Base-by-base conservation (phyloP, 2,329 filamentous ascomycete species). In the Hypoxylon sp. region DNA sequence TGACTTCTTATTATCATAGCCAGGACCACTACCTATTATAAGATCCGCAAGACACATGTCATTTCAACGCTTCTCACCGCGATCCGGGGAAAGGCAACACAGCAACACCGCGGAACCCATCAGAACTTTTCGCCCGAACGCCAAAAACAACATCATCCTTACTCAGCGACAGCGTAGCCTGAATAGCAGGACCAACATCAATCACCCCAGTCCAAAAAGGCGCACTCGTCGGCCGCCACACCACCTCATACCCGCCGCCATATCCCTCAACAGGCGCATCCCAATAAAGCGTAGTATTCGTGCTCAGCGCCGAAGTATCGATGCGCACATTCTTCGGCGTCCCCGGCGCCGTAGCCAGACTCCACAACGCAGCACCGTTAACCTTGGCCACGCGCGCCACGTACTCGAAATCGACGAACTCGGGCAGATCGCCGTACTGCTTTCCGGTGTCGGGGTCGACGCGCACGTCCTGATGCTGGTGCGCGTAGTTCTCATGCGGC, bases 71-170 rank as follows among this genome's bases (percentile, higher is more conserved):
- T 8, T 10, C 0, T 67, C 42, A 72, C 37, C 60, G 33, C 1
- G 48, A 47, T n/a, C 65, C 67, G 8, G 77, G 76, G 26, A 78
- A 78, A 17, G 77, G 76, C 48, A 78, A 48, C 13, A 77, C 77
- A 13, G 77, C 77, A 44, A 77, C 76, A 0, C 76, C 76, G 29
- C 75, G 64, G 29, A 62, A 68, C 1, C 77, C 75, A 60, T 76
- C 75, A 2, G 60, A 37, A 10, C 75, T 68, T 31, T 72, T 71
- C 3, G 85, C 80, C 68, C 87, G 78, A 0, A 89, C 80, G 0
- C 87, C 87, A 77, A 89, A 88, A 24, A 87, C 82, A 11, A 86
- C 84, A 77, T 88, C 87, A 67, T 90, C 87, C 77, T 88, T 88
- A 61, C 83, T 85, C 68, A 88, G 73, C 1, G 81, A 75, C 14